phyloP scores from a whole-genome alignment of 495 filamentous ascomycete genomes.

The Platismatia glauca region DNA sequence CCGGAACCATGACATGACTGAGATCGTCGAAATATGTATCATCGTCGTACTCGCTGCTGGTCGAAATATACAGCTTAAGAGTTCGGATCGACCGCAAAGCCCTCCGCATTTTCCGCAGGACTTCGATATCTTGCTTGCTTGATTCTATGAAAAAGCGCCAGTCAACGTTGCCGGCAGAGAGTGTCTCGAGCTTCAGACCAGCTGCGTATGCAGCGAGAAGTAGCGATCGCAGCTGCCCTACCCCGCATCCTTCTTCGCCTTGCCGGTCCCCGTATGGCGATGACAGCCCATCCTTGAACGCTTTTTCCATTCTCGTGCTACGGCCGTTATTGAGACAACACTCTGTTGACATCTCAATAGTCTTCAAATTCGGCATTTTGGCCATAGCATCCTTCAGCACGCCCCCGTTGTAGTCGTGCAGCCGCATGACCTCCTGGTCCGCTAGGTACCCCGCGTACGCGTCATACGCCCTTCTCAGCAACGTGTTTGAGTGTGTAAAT shows the following conservation, averaged over 20 bases:
- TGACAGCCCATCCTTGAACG: not conserved
- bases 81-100: not conserved
- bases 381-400: not conserved
- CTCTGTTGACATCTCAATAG: slow-evolving; percentile 1
- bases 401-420: not conserved
- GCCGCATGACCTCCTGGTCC: not conserved
- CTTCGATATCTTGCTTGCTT: not conserved
- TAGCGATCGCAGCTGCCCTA: not conserved
- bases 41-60: not conserved
- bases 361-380: slow-evolving; percentile 3
- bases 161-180: not conserved
- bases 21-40: not conserved
- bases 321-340: not conserved
- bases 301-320: not conserved
- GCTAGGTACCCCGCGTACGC: not conserved
- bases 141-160: not conserved
- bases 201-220: not conserved
- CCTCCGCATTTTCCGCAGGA: not conserved
- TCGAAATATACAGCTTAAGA: not conserved
- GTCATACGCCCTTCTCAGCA: not conserved
- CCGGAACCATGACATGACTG: not conserved
- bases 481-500: not conserved
- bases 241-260: not conserved
- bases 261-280: not conserved
- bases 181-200: not conserved